Percentiles rank a stretch among this genome's conserved stretches.
phyloP scores from a whole-genome alignment of 805 yeast genomes.

The Saccharomycopsis guyanensis region DNA sequence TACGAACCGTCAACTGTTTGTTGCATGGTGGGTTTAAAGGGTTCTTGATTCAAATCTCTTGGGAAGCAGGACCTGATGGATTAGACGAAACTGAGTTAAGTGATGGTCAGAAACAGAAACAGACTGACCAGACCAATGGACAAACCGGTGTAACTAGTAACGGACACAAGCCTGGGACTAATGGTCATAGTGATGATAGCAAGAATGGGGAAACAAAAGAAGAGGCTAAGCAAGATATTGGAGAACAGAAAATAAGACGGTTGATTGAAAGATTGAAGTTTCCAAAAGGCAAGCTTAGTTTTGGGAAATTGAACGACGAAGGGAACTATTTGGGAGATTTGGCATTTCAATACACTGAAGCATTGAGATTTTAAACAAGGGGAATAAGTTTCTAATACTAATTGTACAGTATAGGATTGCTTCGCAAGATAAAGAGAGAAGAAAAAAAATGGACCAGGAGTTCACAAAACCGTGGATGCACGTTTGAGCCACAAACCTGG shows the following conservation, averaged over 20 bases:
- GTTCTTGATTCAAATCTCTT: constrained; percentile 46
- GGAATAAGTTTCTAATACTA: no score
- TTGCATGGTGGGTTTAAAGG: constrained; percentile 72
- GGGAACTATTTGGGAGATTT: constrained; percentile 15
- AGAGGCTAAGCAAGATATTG: constrained; percentile 6
- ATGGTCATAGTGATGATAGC: not conserved
- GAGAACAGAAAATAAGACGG: constrained; percentile 24
- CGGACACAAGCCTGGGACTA: constrained; percentile 1
- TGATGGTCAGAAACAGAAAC: not conserved
- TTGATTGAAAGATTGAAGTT: constrained; percentile 31
- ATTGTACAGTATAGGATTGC: no score
- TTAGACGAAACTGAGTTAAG: not conserved
- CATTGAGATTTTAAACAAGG: constrained; percentile 13
- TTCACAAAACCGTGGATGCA: no score
- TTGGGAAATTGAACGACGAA: constrained; percentile 28
- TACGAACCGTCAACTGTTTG: constrained; percentile 64
- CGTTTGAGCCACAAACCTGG: no score
- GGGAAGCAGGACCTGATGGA: not conserved
- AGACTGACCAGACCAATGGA: not conserved
- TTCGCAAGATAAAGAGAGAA: no score
- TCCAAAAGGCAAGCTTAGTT: constrained; percentile 34
- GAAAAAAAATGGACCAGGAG: no score
- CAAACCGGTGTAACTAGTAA: no score
- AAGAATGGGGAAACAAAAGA: not conserved
- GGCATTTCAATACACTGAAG: constrained; percentile 19